Evolutionary conservation across 345 rosid species (phyloP).

Genomic region (Ceriops tagal): DNA sequence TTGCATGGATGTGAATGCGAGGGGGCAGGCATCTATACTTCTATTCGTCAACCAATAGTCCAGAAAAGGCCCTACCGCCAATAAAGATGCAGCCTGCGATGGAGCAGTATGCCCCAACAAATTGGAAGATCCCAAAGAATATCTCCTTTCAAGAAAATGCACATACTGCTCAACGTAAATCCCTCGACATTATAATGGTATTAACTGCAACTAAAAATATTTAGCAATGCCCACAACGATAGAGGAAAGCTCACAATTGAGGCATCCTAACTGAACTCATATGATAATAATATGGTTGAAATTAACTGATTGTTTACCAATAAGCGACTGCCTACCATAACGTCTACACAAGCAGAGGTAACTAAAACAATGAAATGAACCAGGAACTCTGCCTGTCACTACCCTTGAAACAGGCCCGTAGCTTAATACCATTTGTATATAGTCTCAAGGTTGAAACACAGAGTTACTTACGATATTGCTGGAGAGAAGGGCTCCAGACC

Average conservation of each 20-base stretch:
- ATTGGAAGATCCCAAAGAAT: constrained; percentile 83
- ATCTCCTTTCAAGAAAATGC: constrained; percentile 83
- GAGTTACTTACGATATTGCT: constrained; percentile 75
- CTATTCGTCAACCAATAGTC: constrained; percentile 87
- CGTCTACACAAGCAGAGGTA: too few species aligned
- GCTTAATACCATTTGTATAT: neutral
- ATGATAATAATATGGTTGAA: too few species aligned
- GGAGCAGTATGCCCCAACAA: constrained; percentile 96
- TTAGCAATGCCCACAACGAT: too few species aligned
- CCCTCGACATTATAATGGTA: neutral
- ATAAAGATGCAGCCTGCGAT: constrained; percentile 81
- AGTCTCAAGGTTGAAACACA: constrained; percentile 1
- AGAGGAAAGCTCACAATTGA: too few species aligned
- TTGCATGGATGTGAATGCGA: constrained; percentile 57
- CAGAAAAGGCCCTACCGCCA: constrained; percentile 73
- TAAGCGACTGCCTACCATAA: too few species aligned
- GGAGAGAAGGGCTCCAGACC: constrained; percentile 97
- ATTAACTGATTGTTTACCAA: too few species aligned
- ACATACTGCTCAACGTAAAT: constrained; percentile 58
- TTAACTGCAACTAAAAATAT: too few species aligned
- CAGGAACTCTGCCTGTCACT: too few species aligned
- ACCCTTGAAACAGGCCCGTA: neutral
- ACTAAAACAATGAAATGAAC: too few species aligned
- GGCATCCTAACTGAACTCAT: too few species aligned
- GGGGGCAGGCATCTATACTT: constrained; percentile 68